phyloP scores from a whole-genome alignment of 2,329 filamentous ascomycete species.

The Scytalidium sp. region DNA sequence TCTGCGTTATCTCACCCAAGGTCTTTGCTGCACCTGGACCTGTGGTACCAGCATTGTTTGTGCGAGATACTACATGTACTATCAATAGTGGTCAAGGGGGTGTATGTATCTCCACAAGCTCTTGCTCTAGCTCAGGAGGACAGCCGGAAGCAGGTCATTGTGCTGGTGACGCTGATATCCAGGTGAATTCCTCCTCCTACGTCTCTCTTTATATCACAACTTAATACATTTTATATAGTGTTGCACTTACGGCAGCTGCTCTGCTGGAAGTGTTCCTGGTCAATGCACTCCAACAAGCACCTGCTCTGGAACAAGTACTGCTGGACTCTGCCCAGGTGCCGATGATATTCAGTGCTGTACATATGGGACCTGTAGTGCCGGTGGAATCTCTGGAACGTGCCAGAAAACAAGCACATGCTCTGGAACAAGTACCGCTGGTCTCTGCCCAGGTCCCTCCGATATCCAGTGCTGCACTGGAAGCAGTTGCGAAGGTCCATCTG shows the following conservation, averaged over 20 bases:
- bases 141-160: slow-evolving; percentile 11
- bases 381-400: slow-evolving; percentile 10
- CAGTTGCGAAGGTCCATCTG: slow-evolving; percentile 10
- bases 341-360: slow-evolving; percentile 18
- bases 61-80: too few species aligned
- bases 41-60: too few species aligned
- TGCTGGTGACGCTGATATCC: slow-evolving; percentile 13
- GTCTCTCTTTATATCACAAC: too few species aligned
- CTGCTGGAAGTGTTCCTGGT: slow-evolving; percentile 6
- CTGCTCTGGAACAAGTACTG: slow-evolving; percentile 1
- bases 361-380: slow-evolving; percentile 9
- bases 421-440: slow-evolving; percentile 9
- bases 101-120: slow-evolving; percentile 1
- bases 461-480: slow-evolving; percentile 15
- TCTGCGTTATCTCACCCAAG: slow-evolving; percentile 53
- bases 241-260: slow-evolving; percentile 9
- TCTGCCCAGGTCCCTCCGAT: slow-evolving; percentile 14
- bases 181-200: neutral
- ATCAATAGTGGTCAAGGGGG: too few species aligned
- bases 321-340: slow-evolving; percentile 14
- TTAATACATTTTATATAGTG: slow-evolving; percentile 9
- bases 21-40: slow-evolving; percentile 23
- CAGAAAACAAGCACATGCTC: slow-evolving; percentile 10
- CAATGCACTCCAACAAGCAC: too few species aligned
- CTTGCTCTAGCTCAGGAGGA: slow-evolving; percentile 7